Evolutionary conservation across 768 basidiomycete species (phyloP).

Genomic region (Trametes punicea): DNA sequence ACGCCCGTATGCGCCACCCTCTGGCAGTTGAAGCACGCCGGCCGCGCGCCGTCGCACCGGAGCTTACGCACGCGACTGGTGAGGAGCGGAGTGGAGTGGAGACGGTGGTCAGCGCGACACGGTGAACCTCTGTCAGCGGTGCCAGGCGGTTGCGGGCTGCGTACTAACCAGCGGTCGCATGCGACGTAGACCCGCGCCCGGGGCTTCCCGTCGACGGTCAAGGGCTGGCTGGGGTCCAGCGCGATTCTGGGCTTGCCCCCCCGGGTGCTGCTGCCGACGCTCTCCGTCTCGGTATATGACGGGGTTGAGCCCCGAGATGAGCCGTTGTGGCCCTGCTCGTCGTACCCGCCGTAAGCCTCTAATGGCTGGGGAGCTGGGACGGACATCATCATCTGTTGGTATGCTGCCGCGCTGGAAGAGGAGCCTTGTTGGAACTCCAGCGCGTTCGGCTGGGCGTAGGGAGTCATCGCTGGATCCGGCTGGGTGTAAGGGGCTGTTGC

Average conservation of each 20-base stretch:
- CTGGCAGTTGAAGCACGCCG: constrained; percentile 13
- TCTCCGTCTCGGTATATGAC: constrained; percentile 7
- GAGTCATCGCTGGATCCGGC: too few relatives aligned
- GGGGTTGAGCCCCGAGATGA: not conserved
- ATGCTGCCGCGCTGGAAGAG: not conserved
- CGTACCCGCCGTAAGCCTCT: not conserved
- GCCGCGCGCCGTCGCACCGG: constrained; percentile 17
- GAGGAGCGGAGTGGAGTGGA: too few relatives aligned
- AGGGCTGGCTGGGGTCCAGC: constrained; percentile 11
- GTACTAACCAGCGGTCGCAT: constrained; percentile 16
- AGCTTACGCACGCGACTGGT: constrained; percentile 18
- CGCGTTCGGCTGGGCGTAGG: not conserved
- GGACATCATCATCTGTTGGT: not conserved
- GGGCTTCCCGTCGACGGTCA: constrained; percentile 15
- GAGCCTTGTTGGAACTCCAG: constrained; percentile 10
- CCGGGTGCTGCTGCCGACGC: not conserved
- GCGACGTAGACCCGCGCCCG: constrained; percentile 17
- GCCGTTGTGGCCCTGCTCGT: not conserved
- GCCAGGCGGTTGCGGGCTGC: not conserved
- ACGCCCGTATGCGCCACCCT: constrained; percentile 1
- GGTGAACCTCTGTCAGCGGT: not conserved
- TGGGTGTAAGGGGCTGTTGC: too few relatives aligned
- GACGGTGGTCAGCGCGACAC: not conserved
- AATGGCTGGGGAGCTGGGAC: not conserved
- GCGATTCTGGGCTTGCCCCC: constrained; percentile 4